Evolutionary conservation across 306 rosid species (phyloP).

Genomic region (Astragalus glycyphyllos): DNA sequence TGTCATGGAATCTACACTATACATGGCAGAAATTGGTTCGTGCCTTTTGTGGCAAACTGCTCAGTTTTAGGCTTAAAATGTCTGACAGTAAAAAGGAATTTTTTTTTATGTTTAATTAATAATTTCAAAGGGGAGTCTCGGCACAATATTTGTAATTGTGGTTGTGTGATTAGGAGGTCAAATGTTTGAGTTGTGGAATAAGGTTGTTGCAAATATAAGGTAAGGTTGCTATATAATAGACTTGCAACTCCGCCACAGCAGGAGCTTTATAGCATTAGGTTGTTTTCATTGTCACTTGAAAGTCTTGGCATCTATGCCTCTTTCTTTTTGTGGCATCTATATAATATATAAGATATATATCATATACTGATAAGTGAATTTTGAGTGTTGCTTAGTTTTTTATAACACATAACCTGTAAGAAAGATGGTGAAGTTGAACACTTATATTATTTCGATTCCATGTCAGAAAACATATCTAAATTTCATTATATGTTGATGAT

Average conservation of each 20-base stretch:
- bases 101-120: background rate
- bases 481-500: constrained; percentile 37
- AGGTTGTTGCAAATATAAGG: background rate
- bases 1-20: background rate
- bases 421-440: constrained; percentile 11
- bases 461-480: constrained; percentile 36
- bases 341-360: constrained; percentile 16
- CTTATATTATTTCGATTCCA: constrained; percentile 22
- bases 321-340: constrained; percentile 31
- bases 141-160: background rate
- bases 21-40: background rate
- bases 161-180: background rate
- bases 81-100: background rate
- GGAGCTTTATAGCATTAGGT: background rate
- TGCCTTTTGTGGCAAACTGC: constrained; percentile 20
- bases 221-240: constrained; percentile 7
- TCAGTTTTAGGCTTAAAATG: constrained; percentile 20
- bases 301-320: constrained; percentile 15
- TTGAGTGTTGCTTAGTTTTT: constrained; percentile 26
- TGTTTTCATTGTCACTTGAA: constrained; percentile 26
- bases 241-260: background rate
- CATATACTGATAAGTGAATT: constrained; percentile 22
- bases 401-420: constrained; percentile 16
- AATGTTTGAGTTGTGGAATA: constrained; percentile 6
- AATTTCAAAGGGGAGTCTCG: constrained; percentile 20